Base-by-base conservation (phyloP, 805 yeast genomes). In the Zygosaccharomyces bisporus region DNA sequence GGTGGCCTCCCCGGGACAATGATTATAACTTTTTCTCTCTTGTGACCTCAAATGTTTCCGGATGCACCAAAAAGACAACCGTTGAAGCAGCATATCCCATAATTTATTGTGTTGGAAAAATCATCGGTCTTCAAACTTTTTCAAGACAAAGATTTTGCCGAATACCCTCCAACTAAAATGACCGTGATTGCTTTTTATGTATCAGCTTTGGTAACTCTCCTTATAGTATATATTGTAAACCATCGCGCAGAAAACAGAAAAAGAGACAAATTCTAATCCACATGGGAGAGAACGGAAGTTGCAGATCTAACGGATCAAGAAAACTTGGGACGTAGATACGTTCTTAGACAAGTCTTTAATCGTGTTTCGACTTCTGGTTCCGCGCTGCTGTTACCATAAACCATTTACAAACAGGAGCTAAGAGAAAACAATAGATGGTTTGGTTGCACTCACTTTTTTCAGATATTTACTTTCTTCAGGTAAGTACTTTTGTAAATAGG, bases 61-160 rank as follows among this genome's bases (percentile, higher is more conserved):
- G 84, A 1, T 74, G 77, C 43, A 76, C 82, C 4, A 79, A 79
- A 54, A 71, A 77, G 46, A 60, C 76, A 16, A 70, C 72, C 24
- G 63, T 81, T 46, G 76, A 75, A 51, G 76, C 74, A 3, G 53
- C 73, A 17, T 76, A 78, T 1, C 72, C 78, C 78, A 66, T 78
- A 42, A 76, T 74, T 12, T 79, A 77, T 54, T 76, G 79, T 6
- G 59, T 77, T 17, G 77, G 80, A 4, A 72, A 80, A 50, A 61
- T 83, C 46, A 67, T 79, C 38, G 86, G 83, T 0, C 85, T 87
- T 2, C 84, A 80, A 54, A 63, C 79, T 51, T 80, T n/a, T 80
- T 62, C 71, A 75, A 49, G 68, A 68, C 0, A 50, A 66, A n/a
- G 71, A 75, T 44, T 71, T 75, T 6, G 84, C 84, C 18, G 60